These are phyloP conservation scores for Acanthamoeba lenticulata DNA, from an alignment of 208 protist species.

Conservation along the genomic window DNA sequence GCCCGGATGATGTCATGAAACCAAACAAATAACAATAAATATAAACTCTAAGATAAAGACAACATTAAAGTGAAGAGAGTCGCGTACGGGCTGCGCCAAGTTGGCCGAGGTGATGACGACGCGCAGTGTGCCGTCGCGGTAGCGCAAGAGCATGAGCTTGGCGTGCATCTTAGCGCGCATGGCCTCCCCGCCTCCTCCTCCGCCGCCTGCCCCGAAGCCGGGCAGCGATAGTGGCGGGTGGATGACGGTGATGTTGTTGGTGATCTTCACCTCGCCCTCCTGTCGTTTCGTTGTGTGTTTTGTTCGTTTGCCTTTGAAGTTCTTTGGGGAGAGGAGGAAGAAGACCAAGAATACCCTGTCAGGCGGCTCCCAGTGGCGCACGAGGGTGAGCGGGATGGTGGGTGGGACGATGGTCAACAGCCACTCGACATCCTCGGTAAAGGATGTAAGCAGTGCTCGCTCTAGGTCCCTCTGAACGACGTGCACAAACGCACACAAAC, in stretches of 20 bases:
- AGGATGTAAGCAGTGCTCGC: not conserved
- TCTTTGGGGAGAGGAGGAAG: too few relatives aligned
- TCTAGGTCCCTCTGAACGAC: not conserved
- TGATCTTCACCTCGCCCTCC: not conserved
- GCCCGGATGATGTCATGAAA: too few relatives aligned
- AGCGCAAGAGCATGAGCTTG: conserved; percentile 14
- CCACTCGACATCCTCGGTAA: conserved; percentile 1
- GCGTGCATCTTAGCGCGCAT: conserved; percentile 17
- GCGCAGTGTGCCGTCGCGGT: not conserved
- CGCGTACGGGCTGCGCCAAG: not conserved
- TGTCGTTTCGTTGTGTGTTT: too few relatives aligned
- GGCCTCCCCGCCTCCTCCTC: not conserved
- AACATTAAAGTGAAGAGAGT: not conserved
- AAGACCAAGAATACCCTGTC: too few relatives aligned
- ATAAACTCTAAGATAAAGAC: too few relatives aligned
- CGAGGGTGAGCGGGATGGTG: not conserved
- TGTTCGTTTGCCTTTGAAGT: too few relatives aligned
- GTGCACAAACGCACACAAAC: too few relatives aligned
- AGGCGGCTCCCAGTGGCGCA: conserved; percentile 11
- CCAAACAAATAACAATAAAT: too few relatives aligned
- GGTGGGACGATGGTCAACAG: not conserved
- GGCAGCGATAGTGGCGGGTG: conserved; percentile 46
- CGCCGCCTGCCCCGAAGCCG: not conserved
- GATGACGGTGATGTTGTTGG: not conserved
- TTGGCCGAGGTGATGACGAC: not conserved